Base-by-base conservation (phyloP, 768 basidiomycete species). In the Serendipita sp. region DNA sequence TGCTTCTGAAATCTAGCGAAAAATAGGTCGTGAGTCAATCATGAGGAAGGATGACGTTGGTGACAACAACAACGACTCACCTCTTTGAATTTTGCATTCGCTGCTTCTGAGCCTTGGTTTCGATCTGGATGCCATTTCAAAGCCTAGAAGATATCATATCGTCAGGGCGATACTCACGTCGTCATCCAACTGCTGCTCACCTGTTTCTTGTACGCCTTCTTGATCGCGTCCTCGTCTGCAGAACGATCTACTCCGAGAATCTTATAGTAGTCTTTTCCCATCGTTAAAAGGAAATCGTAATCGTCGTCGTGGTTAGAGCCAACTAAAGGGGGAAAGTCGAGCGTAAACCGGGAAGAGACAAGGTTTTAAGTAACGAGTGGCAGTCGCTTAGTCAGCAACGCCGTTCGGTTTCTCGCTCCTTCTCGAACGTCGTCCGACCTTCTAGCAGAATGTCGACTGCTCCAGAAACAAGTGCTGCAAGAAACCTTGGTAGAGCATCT, bases 111-210 rank as follows among this genome's bases (percentile, higher is more conserved):
- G 33, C 74, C 72, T 5, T 76, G 76, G 71, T 96, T 95, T 44
- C 93, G 81, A 72, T 96, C 93, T 43, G 94, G 94, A 73, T 98
- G 95, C 86, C 89, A 86, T 82, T 90, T 92, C 73, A 96, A 73
- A 53, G 92, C 91, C 87, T 81, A 68, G 53, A 23, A 23, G 23
- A 23, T 23, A 23, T 23, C 23, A 23, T 40, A 6, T 68, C 36
- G 65, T 58, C 6, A 43, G 63, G 11, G 31, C 16, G 55, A 15
- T 23, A 5, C 45, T 36, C 13, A 48, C 36, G 16, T 23, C 64
- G 50, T 2, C 23, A 3, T 16, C 18, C 8, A 37, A 34, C 8
- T 23, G 5, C 5, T 3, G 73, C 78, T 10, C 67, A 85, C 88
- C 83, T 90, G 89, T 75, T 93, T 93, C 81, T 93, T 94, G 81